Evolutionary conservation across 2,329 filamentous ascomycete genomes (phyloP), one percentile per base, ranked within the genome.

Genomic region (Chaetomium globosum): DNA sequence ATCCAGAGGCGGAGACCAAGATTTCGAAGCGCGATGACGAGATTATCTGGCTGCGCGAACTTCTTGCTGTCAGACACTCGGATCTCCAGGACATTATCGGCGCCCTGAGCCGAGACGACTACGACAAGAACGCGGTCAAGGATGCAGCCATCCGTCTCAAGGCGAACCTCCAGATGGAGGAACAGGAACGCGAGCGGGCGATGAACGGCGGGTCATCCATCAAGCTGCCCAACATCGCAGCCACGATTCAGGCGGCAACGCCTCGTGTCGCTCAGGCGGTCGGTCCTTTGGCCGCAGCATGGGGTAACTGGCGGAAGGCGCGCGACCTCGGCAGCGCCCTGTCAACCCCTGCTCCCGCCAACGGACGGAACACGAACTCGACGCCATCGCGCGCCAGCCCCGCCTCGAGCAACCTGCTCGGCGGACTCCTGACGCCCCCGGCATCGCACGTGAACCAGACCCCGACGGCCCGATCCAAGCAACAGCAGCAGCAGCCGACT

Each of bases 131-230:
- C 68, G 84, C 86, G 6, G 90, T 97, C 69, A 91, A 91, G 72
- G 93, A 98, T 75, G 93, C 93, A 6, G 91, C 92, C 43, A 98
- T 98, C 71, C 89, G 95, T 61, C 88, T 99, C 67, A 92, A 92
- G 75, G 92, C 95, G 16, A 97, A 97, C 73, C 82, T 99, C 43
- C 92, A 98, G 75, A 99, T 99, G 95, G 94, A 99, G 77, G 91
- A 96, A 75, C 92, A 97, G 75, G 93, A 97, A 78, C 91, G 92
- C 59, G 94, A 98, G 77, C 86, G 95, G 66, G 89, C 92, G 0
- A 85, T 91, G 78, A 88, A 89, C 61, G 88, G 88, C 56, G 86
- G 85, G 16, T 89, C 87, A 8, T 81, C 86, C 31, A 83, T 89
- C 67, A 86, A 82, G 61, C 82, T 95, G 71, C 90, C 91, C 4